Evolutionary conservation across 495 filamentous ascomycete species (phyloP), one percentile per base, ranked within the genome.

Genomic region (Hypomontagnella submonticulosa): DNA sequence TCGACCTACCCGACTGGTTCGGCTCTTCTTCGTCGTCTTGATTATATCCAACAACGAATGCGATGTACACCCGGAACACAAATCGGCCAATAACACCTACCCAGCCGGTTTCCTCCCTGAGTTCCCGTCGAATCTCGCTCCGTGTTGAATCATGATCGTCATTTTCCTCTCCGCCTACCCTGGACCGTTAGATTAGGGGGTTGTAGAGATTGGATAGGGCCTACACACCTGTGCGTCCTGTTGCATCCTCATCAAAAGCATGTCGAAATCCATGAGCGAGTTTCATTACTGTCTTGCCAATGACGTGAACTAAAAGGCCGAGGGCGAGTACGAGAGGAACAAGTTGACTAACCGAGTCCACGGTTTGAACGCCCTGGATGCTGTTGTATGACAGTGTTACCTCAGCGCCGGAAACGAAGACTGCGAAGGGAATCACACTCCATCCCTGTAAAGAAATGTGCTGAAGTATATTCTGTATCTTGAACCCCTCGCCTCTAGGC

Each of bases 21-120:
- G 61, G 47, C n/a, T 47, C 27, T 11, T 51, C 60, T 27, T 64
- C 44, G 23, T 48, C 54, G 16, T 42, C 37, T 19, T 48, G 38
- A 27, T 37, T 56, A 38, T 64, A 64, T 12, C 53, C 46, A 30
- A 44, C 46, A 38, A 1, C 30, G 30, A 64, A 64, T 18, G 53
- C 61, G 41, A 53, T 46, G 40, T 52, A 58, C 12, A 57, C 38
- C 11, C 53, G 61, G 53, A 57, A 64, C 10, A 64, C 53, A 47
- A 53, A 44, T 13, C 52, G 61, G 11, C 47, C 53, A 58, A 58
- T 58, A 20, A 27, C n/a, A 19, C 61, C 61, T 2, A 51, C 18
- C 53, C 52, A 64, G 38, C 53, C 53, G 46, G 16, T 27, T 53
- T 57, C 53, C 20, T 57, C 46, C 4, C 5, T 27, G 1, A 64